phyloP scores from a whole-genome alignment of 2,329 filamentous ascomycete species.

The Hymenoscyphus scutula region DNA sequence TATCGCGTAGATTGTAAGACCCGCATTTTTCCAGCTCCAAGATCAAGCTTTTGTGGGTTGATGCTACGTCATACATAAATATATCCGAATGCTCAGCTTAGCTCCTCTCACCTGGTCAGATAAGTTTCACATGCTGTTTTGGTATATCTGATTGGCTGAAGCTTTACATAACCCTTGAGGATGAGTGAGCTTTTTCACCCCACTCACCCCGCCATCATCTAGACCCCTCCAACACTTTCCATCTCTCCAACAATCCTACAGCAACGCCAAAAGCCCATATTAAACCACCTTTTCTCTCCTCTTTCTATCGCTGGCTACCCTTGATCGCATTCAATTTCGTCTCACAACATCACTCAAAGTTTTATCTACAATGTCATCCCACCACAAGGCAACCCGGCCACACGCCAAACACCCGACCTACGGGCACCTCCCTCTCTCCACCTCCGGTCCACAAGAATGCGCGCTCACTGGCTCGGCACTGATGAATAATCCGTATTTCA shows the following conservation, averaged over 20 bases:
- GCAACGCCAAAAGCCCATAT: too few relatives aligned
- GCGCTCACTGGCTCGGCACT: slow-evolving; percentile 52
- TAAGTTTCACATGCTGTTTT: too few relatives aligned
- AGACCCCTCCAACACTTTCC: too few relatives aligned
- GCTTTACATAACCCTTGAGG: too few relatives aligned
- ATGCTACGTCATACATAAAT: not conserved
- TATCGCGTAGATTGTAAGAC: not conserved
- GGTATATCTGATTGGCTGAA: too few relatives aligned
- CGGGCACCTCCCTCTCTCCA: slow-evolving; percentile 47
- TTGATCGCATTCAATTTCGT: too few relatives aligned
- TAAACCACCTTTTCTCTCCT: too few relatives aligned
- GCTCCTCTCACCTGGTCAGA: too few relatives aligned
- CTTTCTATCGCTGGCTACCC: too few relatives aligned
- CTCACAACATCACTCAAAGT: not conserved
- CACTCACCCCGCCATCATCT: too few relatives aligned
- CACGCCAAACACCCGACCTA: slow-evolving; percentile 39
- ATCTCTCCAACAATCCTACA: too few relatives aligned
- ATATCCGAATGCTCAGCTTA: not conserved
- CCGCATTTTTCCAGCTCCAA: not conserved
- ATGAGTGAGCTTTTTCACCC: too few relatives aligned
- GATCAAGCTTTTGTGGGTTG: not conserved
- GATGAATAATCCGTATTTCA: slow-evolving; percentile 67
- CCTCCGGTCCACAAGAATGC: slow-evolving; percentile 48
- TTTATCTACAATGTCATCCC: not conserved
- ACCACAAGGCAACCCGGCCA: slow-evolving; percentile 25